phyloP scores from a whole-genome alignment of 108 stramenopile species.

The Chaetoceros tenuissimus region DNA sequence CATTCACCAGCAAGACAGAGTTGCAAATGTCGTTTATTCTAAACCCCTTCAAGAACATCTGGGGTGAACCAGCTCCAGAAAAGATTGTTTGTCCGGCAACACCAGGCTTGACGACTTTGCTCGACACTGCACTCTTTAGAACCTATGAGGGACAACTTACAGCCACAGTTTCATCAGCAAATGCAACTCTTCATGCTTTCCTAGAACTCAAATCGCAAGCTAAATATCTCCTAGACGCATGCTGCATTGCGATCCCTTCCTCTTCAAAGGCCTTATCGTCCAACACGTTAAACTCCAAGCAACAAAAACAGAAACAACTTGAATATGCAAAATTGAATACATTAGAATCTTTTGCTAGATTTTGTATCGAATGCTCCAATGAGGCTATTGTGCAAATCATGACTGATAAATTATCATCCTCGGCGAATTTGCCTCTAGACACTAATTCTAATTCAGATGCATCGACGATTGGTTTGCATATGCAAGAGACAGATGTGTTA shows the following conservation, averaged over 20 bases:
- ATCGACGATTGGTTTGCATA: too few relatives aligned
- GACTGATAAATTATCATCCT: conserved; percentile 58
- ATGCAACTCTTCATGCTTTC: conserved; percentile 40
- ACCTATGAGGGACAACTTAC: conserved; percentile 65
- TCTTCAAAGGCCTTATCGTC: not conserved
- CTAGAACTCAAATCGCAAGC: conserved; percentile 42
- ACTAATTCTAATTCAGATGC: conserved; percentile 6
- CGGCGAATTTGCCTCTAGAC: conserved; percentile 54
- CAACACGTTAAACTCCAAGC: too few relatives aligned
- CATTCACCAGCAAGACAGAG: too few relatives aligned
- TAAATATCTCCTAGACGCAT: conserved; percentile 15
- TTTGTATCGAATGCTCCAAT: conserved; percentile 43
- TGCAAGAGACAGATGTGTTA: conserved; percentile 26
- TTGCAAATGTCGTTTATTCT: too few relatives aligned
- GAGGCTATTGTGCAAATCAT: conserved; percentile 66
- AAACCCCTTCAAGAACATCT: too few relatives aligned
- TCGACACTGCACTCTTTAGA: conserved; percentile 68
- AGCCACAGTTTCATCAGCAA: conserved; percentile 47
- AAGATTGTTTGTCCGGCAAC: conserved; percentile 12
- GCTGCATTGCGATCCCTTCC: not conserved
- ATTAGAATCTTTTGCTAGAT: conserved; percentile 54
- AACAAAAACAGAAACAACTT: conserved; percentile 2
- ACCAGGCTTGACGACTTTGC: conserved; percentile 66
- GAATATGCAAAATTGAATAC: conserved; percentile 24
- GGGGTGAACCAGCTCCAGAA: too few relatives aligned